Evolutionary conservation across 495 filamentous ascomycete species (phyloP).

Genomic region (Aeminium ludgeri): DNA sequence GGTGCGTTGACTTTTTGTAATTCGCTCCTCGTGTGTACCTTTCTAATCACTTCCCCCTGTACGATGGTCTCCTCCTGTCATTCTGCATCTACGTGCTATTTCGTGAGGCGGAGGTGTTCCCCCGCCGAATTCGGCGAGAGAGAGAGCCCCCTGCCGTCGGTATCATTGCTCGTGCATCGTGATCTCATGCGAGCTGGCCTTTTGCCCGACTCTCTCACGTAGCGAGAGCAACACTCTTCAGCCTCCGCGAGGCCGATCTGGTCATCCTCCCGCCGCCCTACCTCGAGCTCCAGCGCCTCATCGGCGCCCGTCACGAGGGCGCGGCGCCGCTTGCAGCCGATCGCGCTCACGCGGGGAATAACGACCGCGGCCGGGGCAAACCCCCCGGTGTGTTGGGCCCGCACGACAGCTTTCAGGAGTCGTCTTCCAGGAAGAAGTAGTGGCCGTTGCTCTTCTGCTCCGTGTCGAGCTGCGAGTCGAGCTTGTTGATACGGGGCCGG

Average conservation of each 20-base stretch:
- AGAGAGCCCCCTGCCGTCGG: too few relatives aligned
- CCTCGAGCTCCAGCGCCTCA: conserved; percentile 32
- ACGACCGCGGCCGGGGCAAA: not conserved
- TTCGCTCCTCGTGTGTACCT: conserved; percentile 4
- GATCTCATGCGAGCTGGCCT: too few relatives aligned
- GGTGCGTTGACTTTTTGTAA: not conserved
- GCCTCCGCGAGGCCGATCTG: not conserved
- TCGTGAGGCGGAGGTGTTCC: too few relatives aligned
- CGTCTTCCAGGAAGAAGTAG: conserved; percentile 93
- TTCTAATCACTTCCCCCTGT: too few relatives aligned
- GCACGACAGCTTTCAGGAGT: conserved; percentile 51
- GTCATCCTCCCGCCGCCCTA: conserved; percentile 34
- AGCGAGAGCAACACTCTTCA: too few relatives aligned
- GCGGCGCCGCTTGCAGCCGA: conserved; percentile 20
- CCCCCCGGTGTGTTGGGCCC: conserved; percentile 4
- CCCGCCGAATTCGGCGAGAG: too few relatives aligned
- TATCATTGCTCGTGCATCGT: too few relatives aligned
- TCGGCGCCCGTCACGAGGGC: conserved; percentile 20
- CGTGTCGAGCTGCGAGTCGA: conserved; percentile 84
- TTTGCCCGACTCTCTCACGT: too few relatives aligned
- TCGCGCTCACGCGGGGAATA: not conserved
- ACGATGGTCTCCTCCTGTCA: too few relatives aligned
- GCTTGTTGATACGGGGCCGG: conserved; percentile 95
- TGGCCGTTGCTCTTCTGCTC: conserved; percentile 91
- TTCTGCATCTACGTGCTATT: too few relatives aligned